Base-by-base conservation (phyloP, 1,139 yeast genomes). In the Diutina rugosa region DNA sequence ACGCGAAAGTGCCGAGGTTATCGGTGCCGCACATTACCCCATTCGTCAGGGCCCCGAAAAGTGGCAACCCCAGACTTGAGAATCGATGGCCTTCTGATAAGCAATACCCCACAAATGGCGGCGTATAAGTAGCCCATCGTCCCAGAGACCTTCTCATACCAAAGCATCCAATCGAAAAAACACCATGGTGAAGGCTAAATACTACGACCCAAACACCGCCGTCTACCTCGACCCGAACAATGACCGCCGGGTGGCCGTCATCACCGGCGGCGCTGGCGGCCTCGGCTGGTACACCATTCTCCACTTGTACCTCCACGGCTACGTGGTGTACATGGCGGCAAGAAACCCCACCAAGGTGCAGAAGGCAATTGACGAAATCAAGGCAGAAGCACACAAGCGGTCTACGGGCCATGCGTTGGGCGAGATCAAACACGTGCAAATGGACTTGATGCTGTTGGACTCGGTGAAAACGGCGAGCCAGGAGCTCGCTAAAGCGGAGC, bases 261-360 rank as follows among this genome's bases (percentile, higher is more conserved):
- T 89, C 41, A 85, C 95, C 0, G 95, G 96, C 1, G 95, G 90
- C 6, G 87, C 85, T 64, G 77, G 85, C 53, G 96, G 96, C 0
- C 77, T 87, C 28, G 96, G 97, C 4, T 87, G 83, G 76, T 86
- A 73, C 66, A 85, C 95, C 0, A 87, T 80, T 3, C 70, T 88
- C 21, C 95, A 88, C 63, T 74, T 90, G 12, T 87, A 84, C 64
- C 71, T 87, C 56, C 96, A 88, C 64, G 97, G 97, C 0, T 86
- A 80, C 65, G 71, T 77, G 4, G 85, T 89, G 2, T 89, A 89
- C 64, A 72, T 88, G 57, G 88, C 86, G 1, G 93, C 95, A 1
- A 71, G 96, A 60, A 83, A 78, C 61, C 74, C 73, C 54, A 68
- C 72, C n/a, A 77, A 82, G 60, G 84, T 85, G 0, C 65, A 67